phyloP scores from a whole-genome alignment of 225 moss, liverwort and hornwort genomes.

The Bryoerythrophyllum caledonicum region DNA sequence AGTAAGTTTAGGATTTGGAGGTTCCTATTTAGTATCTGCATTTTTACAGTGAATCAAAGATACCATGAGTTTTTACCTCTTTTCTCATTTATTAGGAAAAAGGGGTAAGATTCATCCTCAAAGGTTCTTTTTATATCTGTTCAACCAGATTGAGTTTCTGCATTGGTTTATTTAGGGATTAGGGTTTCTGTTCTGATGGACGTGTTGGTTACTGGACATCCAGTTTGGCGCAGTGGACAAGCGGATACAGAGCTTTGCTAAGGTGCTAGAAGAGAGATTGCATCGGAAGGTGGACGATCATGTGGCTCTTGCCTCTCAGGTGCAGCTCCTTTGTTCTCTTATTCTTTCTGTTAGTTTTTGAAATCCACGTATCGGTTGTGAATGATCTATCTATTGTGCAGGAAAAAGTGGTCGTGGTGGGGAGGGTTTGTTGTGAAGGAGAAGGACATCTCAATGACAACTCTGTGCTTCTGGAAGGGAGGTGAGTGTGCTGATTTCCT shows the following conservation, averaged over 20 bases:
- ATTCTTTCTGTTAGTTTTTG: background rate
- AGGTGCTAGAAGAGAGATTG: slow-evolving; percentile 44
- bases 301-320: slow-evolving; percentile 77
- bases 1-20: slow-evolving; percentile 23
- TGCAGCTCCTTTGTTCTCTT: slow-evolving; percentile 5
- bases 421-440: slow-evolving; percentile 80
- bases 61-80: no score
- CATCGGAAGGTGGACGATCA: slow-evolving; percentile 53
- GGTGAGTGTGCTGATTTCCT: slow-evolving; percentile 34
- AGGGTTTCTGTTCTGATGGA: background rate
- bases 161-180: background rate
- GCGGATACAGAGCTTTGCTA: slow-evolving; percentile 60
- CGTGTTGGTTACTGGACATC: background rate
- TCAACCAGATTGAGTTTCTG: slow-evolving; percentile 45
- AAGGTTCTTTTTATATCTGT: slow-evolving; percentile 42
- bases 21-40: no score
- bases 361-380: background rate
- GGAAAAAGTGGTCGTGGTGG: slow-evolving; percentile 68
- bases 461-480: slow-evolving; percentile 77
- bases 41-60: no score
- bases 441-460: slow-evolving; percentile 83
- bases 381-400: slow-evolving; percentile 19
- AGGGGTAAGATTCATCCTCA: no score
- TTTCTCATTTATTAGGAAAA: no score
- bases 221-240: slow-evolving; percentile 61